Percentiles rank a stretch among this genome's conserved stretches.
Evolutionary conservation across 2,329 filamentous ascomycete genomes (phyloP).

Genomic region (Scytalidium sp.): DNA sequence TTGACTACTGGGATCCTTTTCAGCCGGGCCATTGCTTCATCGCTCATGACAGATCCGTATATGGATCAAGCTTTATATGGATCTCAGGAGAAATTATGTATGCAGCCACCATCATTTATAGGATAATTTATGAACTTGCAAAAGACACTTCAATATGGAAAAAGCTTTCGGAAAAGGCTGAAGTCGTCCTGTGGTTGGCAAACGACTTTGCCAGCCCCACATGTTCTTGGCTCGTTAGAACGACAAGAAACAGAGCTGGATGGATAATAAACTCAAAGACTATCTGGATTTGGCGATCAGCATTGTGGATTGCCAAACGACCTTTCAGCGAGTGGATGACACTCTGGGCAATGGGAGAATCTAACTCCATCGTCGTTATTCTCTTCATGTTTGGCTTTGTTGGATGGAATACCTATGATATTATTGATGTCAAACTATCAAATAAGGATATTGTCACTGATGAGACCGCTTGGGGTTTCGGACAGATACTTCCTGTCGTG

Average conservation of each 20-base stretch:
- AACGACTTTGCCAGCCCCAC: too few species aligned
- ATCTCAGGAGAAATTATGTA: slow-evolving; percentile 8
- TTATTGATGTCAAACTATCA: slow-evolving; percentile 11
- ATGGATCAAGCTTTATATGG: slow-evolving; percentile 8
- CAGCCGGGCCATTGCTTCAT: slow-evolving; percentile 9
- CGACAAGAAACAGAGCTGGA: too few species aligned
- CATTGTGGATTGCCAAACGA: too few species aligned
- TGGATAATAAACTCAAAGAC: too few species aligned
- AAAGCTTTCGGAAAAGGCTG: too few species aligned
- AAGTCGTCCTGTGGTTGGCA: too few species aligned
- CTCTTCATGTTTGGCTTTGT: slow-evolving; percentile 7
- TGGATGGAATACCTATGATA: slow-evolving; percentile 11
- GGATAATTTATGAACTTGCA: too few species aligned
- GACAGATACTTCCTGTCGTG: slow-evolving; percentile 11
- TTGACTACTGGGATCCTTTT: slow-evolving; percentile 7
- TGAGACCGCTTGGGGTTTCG: slow-evolving; percentile 13
- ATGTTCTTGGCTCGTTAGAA: too few species aligned
- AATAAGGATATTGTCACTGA: slow-evolving; percentile 7
- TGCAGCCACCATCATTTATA: too few species aligned
- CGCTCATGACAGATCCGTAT: slow-evolving; percentile 7
- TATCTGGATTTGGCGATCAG: too few species aligned
- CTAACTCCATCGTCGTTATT: slow-evolving; percentile 4
- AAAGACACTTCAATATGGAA: too few species aligned
- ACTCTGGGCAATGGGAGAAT: slow-evolving; percentile 11
- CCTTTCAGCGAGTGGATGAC: slow-evolving; percentile 3